Base-by-base conservation (phyloP, 495 filamentous ascomycete species). In the Xylaria scruposa region DNA sequence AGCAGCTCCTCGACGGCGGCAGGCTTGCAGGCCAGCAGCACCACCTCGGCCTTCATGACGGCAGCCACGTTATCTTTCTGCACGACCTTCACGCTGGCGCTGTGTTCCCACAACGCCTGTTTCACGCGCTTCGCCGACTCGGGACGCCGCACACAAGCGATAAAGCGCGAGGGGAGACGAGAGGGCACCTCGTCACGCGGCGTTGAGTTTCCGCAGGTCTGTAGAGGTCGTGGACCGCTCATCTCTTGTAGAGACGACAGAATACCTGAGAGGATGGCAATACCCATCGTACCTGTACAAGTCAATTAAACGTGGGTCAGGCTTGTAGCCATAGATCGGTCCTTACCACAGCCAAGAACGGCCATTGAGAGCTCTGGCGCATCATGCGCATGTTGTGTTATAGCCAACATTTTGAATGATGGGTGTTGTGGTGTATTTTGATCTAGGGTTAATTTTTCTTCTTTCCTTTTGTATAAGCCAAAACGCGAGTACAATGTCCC, bases 191-290 rank as follows among this genome's bases (percentile, higher is more conserved):
- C 84, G 63, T 85, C 81, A 3, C 81, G 77, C 0, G 88, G 84
- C 0, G 88, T 89, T 10, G 85, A 83, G 21, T 84, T 83, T 47
- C 86, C 86, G 7, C 36, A 58, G 15, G 82, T 73, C 56, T 83
- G 78, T 46, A 84, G 77, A 15, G 79, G 75, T 42, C 74, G 74
- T 42, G 78, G 79, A 24, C 71, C 79, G 49, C 77, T 78, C 74
- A 85, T 74, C 73, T 86, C 82, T 53, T 83, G 75, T 44, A 95
- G 83, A 19, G 92, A 91, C 66, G 86, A 79, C 62, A 95, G 89
- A 74, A 97, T 93, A 59, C 93, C 93, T 7, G 90, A 92, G 61
- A 96, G 88, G 74, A 97, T 94, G 46, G 93, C 92, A 56, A 93
- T 91, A 59, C 93, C 94, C 88, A 97, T 90, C 26, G 92, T 95